phyloP scores from a whole-genome alignment of 148 eudicot species.

The Cornus controversa region DNA sequence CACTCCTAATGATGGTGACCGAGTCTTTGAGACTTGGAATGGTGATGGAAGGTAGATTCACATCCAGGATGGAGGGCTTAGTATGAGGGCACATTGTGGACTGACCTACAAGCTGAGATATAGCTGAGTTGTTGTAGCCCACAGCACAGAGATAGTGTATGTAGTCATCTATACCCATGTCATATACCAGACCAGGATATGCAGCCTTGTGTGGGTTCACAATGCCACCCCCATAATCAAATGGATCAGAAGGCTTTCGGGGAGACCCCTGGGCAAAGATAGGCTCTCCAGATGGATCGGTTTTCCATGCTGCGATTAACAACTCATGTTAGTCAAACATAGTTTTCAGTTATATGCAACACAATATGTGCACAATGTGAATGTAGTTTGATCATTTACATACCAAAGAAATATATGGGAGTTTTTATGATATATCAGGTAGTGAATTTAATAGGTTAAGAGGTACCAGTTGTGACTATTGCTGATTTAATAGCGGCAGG shows the following conservation, averaged over 20 bases:
- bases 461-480: conserved; percentile 25
- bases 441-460: neutral
- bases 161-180: conserved; percentile 21
- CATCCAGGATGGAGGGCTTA: conserved; percentile 13
- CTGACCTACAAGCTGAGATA: conserved; percentile 10
- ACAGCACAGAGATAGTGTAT: conserved; percentile 21
- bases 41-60: conserved; percentile 18
- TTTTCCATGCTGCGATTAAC: conserved; percentile 17
- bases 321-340: neutral
- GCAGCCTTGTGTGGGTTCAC: conserved; percentile 24
- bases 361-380: neutral
- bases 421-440: too few relatives aligned
- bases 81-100: neutral
- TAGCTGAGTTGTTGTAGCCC: conserved; percentile 16
- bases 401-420: too few relatives aligned
- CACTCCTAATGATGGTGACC: conserved; percentile 19
- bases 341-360: neutral
- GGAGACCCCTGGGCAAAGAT: conserved; percentile 24
- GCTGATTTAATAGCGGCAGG: conserved; percentile 35
- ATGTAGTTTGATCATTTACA: neutral
- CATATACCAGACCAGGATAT: conserved; percentile 26
- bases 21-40: conserved; percentile 23
- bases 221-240: conserved; percentile 31
- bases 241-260: conserved; percentile 24
- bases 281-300: conserved; percentile 20